Percentiles rank a stretch among this genome's conserved stretches.
Conservation (phyloP, 140 eudicot genomes). For the Cichorium intybus region DNA sequence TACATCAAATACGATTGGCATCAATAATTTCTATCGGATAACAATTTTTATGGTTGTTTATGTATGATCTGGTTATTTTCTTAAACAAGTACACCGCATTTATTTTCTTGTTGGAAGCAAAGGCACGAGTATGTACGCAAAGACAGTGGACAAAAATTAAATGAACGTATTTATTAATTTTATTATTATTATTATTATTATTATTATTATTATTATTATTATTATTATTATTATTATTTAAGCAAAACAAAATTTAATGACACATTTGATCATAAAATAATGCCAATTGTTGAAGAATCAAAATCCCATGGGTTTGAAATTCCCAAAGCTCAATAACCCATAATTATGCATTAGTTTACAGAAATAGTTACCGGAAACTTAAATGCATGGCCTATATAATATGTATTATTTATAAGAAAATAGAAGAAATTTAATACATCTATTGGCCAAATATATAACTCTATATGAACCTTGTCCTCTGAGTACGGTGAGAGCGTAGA, state of each 20-base stretch:
- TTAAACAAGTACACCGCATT: constrained; percentile 19
- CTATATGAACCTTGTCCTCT: too few relatives aligned
- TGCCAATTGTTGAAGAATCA: constrained; percentile 12
- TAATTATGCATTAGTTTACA: neutral
- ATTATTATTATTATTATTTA: too few relatives aligned
- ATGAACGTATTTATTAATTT: constrained; percentile 15
- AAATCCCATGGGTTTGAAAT: constrained; percentile 3
- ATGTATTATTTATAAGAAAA: too few relatives aligned
- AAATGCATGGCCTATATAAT: too few relatives aligned
- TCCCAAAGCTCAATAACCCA: constrained; percentile 18
- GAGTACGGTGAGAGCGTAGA: too few relatives aligned
- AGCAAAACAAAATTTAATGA: neutral
- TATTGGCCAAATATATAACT: too few relatives aligned
- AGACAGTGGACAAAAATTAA: constrained; percentile 24
- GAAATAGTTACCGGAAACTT: too few relatives aligned
- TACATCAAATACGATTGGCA: neutral
- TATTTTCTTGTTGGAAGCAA: constrained; percentile 29
- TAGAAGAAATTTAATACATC: too few relatives aligned
- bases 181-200: neutral
- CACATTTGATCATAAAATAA: neutral
- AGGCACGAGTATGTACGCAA: constrained; percentile 26
- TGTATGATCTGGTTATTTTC: neutral
- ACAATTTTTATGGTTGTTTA: neutral
- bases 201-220: too few relatives aligned
- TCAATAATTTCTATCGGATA: neutral